Evolutionary conservation across 75 land plant genomes (phyloP), one percentile per base, ranked within the genome.

Genomic region (Adiantum capillusveneris): DNA sequence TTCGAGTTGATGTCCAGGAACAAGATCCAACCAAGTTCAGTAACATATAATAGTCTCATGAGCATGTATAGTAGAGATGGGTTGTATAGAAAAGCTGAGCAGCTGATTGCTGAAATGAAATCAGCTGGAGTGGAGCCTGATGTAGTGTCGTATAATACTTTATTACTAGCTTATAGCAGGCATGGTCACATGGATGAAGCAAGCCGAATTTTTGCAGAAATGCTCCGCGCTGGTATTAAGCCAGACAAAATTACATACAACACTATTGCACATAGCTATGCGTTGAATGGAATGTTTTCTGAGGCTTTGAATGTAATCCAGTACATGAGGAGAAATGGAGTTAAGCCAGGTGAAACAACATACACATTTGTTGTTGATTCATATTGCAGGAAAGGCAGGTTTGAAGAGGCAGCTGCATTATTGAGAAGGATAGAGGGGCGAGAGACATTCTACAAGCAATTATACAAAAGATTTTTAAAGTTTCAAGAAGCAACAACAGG

Each of bases 1-100:
- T 41, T 84, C 21, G 63, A 65, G 20, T 72, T 65, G 60, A 77
- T 90, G 66, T 62, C 57, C 41, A 68, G 69, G 37, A 70, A 68
- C 64, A 84, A 88, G 16, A 71, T 81, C 62, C 77, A 66, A 21
- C 97, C 92, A n/a, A 86, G 76, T 48, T 64, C 81, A 59, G 69
- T 86, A 7, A 95, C 99, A 17, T 95, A 86, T 59, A 95, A 95
- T 65, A 75, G 72, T 41, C 63, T 90, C 70, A 90, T 95, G 76
- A 70, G 81, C 44, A 90, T 95, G 92, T 79, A 95, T 54, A 66
- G 99, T 6, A 74, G 88, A 36, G 66, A 78, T 56, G 97, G 80
- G 12, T 64, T 77, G 56, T 86, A 53, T 59, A 65, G 65, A 34
- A 84, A 60, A 63, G 65, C 81, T 0, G 98, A 94, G 71, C 74